Percentiles rank a stretch among this genome's conserved stretches.
Conservation (phyloP, 768 basidiomycete genomes). For the Suillus fuscotomentosus region DNA sequence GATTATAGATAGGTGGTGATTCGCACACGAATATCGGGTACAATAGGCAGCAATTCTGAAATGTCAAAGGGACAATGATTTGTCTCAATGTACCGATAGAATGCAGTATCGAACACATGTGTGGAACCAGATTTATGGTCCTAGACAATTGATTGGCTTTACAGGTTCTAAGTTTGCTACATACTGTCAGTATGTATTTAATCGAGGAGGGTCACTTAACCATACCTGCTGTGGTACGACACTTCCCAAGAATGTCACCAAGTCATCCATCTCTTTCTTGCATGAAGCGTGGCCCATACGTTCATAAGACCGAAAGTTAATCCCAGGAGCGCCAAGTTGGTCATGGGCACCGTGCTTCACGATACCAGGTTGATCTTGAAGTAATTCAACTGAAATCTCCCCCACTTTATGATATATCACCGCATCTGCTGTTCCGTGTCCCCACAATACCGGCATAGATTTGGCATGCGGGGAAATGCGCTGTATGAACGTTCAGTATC, state of each 20-base stretch:
- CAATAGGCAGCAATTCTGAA: not conserved
- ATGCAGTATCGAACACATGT: not conserved
- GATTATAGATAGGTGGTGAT: not conserved
- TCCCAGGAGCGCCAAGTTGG: not conserved
- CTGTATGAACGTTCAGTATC: slow-evolving; percentile 31
- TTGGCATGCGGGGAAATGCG: slow-evolving; percentile 35
- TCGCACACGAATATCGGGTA: slow-evolving; percentile 1
- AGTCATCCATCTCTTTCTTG: slow-evolving; percentile 17
- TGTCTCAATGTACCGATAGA: not conserved
- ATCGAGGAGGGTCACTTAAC: not conserved
- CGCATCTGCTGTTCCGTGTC: slow-evolving; percentile 18
- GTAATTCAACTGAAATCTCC: slow-evolving; percentile 14
- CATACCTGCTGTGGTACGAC: slow-evolving; percentile 12
- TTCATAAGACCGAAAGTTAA: slow-evolving; percentile 3
- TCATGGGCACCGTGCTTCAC: not conserved
- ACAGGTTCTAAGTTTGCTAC: not conserved
- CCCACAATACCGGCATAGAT: slow-evolving; percentile 21
- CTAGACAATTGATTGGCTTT: not conserved
- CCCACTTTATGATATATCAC: slow-evolving; percentile 14
- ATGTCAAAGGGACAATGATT: not conserved
- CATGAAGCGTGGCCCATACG: slow-evolving; percentile 13
- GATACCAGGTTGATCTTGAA: slow-evolving; percentile 16
- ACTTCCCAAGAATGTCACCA: slow-evolving; percentile 15
- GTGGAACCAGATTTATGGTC: not conserved
- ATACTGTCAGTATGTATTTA: not conserved